phyloP scores from a whole-genome alignment of 2,329 filamentous ascomycete species.

The Fusarium decemcellulare region DNA sequence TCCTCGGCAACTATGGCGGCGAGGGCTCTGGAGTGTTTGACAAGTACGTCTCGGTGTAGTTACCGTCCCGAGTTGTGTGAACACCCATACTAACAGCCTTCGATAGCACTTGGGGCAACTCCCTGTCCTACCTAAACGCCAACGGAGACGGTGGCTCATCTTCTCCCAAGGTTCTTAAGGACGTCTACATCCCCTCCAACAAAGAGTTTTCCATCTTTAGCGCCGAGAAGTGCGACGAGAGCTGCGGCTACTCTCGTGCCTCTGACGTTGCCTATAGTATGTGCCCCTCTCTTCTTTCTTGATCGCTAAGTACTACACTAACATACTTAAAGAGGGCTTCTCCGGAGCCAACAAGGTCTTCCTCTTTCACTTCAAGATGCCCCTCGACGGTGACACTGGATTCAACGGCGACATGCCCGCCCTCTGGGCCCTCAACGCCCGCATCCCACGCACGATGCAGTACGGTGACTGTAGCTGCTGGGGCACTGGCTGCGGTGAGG shows the following conservation, averaged over 20 bases:
- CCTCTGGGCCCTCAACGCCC: constrained; percentile 82
- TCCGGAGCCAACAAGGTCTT: constrained; percentile 79
- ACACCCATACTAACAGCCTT: constrained; percentile 19
- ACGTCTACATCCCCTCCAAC: constrained; percentile 57
- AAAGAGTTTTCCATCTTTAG: constrained; percentile 64
- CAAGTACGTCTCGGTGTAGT: constrained; percentile 51
- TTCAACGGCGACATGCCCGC: constrained; percentile 78
- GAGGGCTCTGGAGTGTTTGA: constrained; percentile 60
- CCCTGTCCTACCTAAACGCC: constrained; percentile 61
- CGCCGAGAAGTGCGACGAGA: constrained; percentile 57
- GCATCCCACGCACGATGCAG: constrained; percentile 78
- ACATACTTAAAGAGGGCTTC: constrained; percentile 70
- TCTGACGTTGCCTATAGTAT: constrained; percentile 61
- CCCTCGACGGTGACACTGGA: constrained; percentile 66
- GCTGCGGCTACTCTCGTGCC: constrained; percentile 62
- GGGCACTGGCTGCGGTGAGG: constrained; percentile 78
- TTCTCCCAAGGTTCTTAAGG: constrained; percentile 56
- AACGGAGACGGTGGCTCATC: constrained; percentile 56
- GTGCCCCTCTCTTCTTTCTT: constrained; percentile 16
- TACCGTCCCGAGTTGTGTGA: neutral
- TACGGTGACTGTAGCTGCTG: constrained; percentile 83
- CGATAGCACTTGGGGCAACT: constrained; percentile 59
- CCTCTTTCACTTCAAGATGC: constrained; percentile 82
- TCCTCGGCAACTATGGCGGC: constrained; percentile 64
- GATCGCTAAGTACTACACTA: constrained; percentile 1